A percentile compares a stretch with the other conserved stretches of the same genome.
Evolutionary conservation across 768 basidiomycete genomes (phyloP).

Genomic region (Suillus sp.): DNA sequence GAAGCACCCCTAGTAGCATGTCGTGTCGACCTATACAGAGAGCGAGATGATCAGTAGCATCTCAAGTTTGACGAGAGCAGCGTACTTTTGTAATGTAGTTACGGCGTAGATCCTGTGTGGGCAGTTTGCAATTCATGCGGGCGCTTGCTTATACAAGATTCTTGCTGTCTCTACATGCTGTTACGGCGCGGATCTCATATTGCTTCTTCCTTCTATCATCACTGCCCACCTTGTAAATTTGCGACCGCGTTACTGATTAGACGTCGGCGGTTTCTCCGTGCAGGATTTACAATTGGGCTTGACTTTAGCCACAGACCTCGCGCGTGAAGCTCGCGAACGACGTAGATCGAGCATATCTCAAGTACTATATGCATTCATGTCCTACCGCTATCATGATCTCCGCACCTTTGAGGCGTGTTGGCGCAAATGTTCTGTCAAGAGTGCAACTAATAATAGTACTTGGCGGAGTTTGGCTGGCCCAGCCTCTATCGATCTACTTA

Average conservation of each 20-base stretch:
- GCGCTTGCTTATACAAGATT: background rate
- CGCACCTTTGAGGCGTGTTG: background rate
- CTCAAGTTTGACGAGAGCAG: background rate
- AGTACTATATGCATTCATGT: background rate
- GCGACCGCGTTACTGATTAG: background rate
- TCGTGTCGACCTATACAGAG: background rate
- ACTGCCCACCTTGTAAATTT: background rate
- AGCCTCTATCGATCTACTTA: no score
- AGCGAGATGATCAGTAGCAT: background rate
- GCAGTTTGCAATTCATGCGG: background rate
- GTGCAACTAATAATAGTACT: background rate
- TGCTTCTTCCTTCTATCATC: background rate
- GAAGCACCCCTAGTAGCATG: background rate
- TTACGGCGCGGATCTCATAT: conserved; percentile 1
- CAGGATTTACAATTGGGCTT: background rate
- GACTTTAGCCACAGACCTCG: background rate
- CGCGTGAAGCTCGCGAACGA: background rate
- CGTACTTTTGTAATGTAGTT: background rate
- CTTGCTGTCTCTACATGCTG: background rate
- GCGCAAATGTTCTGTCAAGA: background rate
- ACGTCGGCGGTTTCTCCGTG: background rate
- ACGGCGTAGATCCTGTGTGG: background rate
- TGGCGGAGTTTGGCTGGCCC: background rate
- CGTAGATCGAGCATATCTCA: background rate
- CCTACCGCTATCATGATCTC: background rate